Base-by-base conservation (phyloP, 2,329 filamentous ascomycete species). In the Apiospora arundinis region DNA sequence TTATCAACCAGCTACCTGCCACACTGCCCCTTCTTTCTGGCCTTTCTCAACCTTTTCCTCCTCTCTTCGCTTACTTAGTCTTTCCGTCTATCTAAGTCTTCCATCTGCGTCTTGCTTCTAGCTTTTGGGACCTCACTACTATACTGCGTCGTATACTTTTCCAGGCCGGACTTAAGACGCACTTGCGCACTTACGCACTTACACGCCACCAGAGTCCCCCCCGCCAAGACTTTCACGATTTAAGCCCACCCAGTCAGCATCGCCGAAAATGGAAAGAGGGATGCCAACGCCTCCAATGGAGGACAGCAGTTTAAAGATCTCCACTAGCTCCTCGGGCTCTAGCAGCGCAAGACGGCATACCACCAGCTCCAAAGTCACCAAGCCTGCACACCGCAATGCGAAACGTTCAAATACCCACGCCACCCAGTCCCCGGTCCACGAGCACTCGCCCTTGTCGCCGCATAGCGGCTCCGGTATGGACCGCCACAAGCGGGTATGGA, bases 401-500 rank as follows among this genome's bases (percentile, higher is more conserved):
- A 89, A 89, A 78, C 85, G 87, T 73, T 82, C 87, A 67, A 82
- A 82, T 65, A 81, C 82, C 65, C 82, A 84, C 76, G 73, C 78
- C 71, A 75, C 80, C 46, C 78, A 80, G 71, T 77, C 79, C 3
- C 78, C 81, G 28, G 80, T 81, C 28, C 83, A 84, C 23, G 79
- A 82, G 44, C 81, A 83, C 69, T 79, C 81, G 70, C 81, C 78
- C 70, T 79, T 83, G 60, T 81, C 81, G 32, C 77, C 82, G 74
- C 78, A 81, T 70, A 81, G 81, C 72, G 81, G 81, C 72, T 69
- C 73, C 42, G 72, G 73, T 52, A 82, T 86, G 74, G 89, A 91
- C 67, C 84, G 89, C 73, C 88, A 91, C 77, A 91, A 91, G 83
- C 83, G 90, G 74, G 89, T 91, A 70, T 91, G 89, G 89, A 91